phyloP scores from a whole-genome alignment of 176 grass and related monocot genomes.

The Echinochloa phyllopogon region DNA sequence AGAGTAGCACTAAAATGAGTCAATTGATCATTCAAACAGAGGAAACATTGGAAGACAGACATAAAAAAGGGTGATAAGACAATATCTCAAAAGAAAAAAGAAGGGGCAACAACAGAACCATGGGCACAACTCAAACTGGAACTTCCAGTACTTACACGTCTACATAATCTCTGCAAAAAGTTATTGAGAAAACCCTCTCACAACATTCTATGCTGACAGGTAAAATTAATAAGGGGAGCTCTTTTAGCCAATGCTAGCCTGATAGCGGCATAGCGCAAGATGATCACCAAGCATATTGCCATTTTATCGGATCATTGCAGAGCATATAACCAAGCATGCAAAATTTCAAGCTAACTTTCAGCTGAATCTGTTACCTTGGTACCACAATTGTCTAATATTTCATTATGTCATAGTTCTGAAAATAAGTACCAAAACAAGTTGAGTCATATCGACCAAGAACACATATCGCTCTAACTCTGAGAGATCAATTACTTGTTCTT shows the following conservation, averaged over 20 bases:
- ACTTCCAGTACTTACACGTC: no score
- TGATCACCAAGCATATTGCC: neutral
- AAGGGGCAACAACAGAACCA: neutral
- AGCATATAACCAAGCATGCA: neutral
- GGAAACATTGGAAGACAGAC: neutral
- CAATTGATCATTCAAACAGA: neutral
- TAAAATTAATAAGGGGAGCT: neutral
- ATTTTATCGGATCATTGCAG: neutral
- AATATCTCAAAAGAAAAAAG: neutral
- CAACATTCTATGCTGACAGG: neutral
- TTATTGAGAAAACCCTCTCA: neutral
- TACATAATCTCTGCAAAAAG: neutral
- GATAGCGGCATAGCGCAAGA: neutral
- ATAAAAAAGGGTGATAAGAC: neutral
- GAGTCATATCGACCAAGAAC: slow-evolving; percentile 11
- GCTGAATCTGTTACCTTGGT: neutral
- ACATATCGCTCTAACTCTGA: neutral
- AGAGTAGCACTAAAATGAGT: neutral
- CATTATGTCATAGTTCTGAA: slow-evolving; percentile 14
- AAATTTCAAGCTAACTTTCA: slow-evolving; percentile 14
- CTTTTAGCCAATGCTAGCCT: neutral
- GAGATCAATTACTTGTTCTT: slow-evolving; percentile 67
- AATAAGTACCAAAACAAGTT: slow-evolving; percentile 25
- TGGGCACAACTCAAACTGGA: neutral
- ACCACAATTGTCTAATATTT: slow-evolving; percentile 8